phyloP scores from a whole-genome alignment of 2,329 filamentous ascomycete genomes.

The Trichoderma simmonsii region DNA sequence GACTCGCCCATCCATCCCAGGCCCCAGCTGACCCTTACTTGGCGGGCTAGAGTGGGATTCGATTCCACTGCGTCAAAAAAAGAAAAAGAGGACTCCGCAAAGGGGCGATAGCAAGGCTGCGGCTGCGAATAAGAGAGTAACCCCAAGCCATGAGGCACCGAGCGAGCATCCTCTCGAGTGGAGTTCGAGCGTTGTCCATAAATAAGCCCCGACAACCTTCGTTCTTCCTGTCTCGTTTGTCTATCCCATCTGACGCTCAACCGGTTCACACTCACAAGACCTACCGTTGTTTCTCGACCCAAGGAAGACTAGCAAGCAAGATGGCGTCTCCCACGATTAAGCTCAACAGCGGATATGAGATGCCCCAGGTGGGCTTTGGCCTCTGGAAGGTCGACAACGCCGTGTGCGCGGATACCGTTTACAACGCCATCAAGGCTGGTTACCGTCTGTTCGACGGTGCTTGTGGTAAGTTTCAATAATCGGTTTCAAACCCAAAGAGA shows the following conservation, averaged over 20 bases:
- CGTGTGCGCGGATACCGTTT: slow-evolving; percentile 70
- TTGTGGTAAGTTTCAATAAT: slow-evolving; percentile 43
- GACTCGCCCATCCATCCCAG: slow-evolving; percentile 2
- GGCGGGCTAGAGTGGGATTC: neutral
- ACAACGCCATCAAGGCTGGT: slow-evolving; percentile 66
- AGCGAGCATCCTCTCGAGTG: slow-evolving; percentile 11
- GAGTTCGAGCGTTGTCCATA: slow-evolving; percentile 13
- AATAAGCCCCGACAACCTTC: slow-evolving; percentile 14
- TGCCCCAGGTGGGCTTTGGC: slow-evolving; percentile 74
- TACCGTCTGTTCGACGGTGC: slow-evolving; percentile 61
- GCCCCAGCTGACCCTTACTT: slow-evolving; percentile 15
- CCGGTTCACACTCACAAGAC: neutral
- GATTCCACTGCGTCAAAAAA: neutral
- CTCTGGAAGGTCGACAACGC: slow-evolving; percentile 81
- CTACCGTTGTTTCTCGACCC: slow-evolving; percentile 14
- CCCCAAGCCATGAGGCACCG: neutral
- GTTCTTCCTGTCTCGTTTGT: neutral
- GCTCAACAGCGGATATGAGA: slow-evolving; percentile 63
- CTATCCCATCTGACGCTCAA: neutral
- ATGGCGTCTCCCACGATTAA: slow-evolving; percentile 51
- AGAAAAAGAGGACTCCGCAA: neutral
- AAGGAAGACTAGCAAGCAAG: slow-evolving; percentile 21
- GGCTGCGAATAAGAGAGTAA: neutral
- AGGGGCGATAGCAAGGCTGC: slow-evolving; percentile 3
- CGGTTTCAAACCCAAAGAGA: neutral